Evolutionary conservation across 306 rosid genomes (phyloP), one percentile per base, ranked within the genome.

Genomic region (Vigna unguiculata): DNA sequence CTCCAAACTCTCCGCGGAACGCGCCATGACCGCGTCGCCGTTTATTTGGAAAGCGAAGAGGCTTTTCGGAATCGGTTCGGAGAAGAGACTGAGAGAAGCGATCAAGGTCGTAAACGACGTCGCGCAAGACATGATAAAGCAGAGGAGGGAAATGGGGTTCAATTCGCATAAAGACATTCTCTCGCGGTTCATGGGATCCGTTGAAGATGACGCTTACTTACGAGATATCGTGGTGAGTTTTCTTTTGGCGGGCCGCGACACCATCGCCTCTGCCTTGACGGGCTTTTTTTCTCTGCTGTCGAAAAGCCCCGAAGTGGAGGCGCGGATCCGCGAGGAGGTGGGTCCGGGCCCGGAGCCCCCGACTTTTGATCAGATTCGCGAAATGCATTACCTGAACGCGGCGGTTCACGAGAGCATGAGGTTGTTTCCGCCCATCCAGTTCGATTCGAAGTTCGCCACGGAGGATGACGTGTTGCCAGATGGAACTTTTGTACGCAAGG

Each of bases 381-480:
- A 85, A 11, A 88, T 92, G 96, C 95, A 90, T 28, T 95, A 89
- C 58, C 71, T 95, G 3, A 91, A 88, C 21, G 99, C 85, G 0
- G 93, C 93, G 17, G 24, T 95, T 0, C 78, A 86, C 28, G 99
- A 95, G 81, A 90, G 96, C 32, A 76, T 95, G 92, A 83, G 99
- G 67, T 86, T 95, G 11, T 92, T 62, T 46, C 99, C 99, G 1
- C 97, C 99, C 9, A 75, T 95, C 38, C 99, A 95, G 20, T 90
- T 95, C 24, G 99, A 95, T 40, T 95, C 99, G 1, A 95, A 95
- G 83, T 89, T 66, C 21, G 87, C 93, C 0, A 20, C 38, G 1
- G 93, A 88, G 3, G 97, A 95, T 62, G 99, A 95, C 52, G 85
- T 92, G 36, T 70, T 95, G 10, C 97, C 99, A 0, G 99, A 95